Evolutionary conservation across 2,329 filamentous ascomycete species (phyloP), one percentile per base, ranked within the genome.

Genomic region (Dothideomycetidae sp.): DNA sequence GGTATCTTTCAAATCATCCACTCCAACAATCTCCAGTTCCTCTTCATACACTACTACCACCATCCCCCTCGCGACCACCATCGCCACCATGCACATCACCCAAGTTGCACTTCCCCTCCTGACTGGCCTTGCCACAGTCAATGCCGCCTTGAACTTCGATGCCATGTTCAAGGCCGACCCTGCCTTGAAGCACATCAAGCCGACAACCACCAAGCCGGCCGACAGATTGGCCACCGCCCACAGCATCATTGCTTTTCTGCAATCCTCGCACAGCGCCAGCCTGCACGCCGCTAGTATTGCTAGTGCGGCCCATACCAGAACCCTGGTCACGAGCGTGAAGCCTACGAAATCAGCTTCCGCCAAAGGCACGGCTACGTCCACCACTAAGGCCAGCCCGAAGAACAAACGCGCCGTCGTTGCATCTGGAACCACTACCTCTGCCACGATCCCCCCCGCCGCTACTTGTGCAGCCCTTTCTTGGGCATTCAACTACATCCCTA

Each of bases 381-480:
- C 21, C 21, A 26, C 21, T n/a, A 37, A 39, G 34, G 44, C 49
- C 44, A 41, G 39, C 30, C 42, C 36, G n/a, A 45, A 36, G 10
- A 33, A 31, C n/a, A 37, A 42, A 33, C 32, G 40, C 14, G 15
- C 44, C n/a, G 31, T 38, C 16, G 39, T 32, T 31, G 31, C 35
- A 29, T 15, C 35, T n/a, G 38, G 29, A 13, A 29, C 35, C 21
- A 29, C 44, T 29, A 37, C 37, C 31, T 28, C 34, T n/a, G 41
- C 34, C 19, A 33, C 41, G 10, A 17, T 33, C 31, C 38, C 34
- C 23, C 10, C 36, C 16, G 17, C 17, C 13, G 38, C 36, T 29
- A n/a, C n/a, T n/a, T 26, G 21, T n/a, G 7, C 21, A n/a, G 21
- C 21, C 21, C 21, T 7, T 7, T 26, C 21, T n/a, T 26, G n/a